These are phyloP conservation scores for Pythium vanterpoolii DNA, from an alignment of 352 stramenopile genomes.

Conservation along the genomic window DNA sequence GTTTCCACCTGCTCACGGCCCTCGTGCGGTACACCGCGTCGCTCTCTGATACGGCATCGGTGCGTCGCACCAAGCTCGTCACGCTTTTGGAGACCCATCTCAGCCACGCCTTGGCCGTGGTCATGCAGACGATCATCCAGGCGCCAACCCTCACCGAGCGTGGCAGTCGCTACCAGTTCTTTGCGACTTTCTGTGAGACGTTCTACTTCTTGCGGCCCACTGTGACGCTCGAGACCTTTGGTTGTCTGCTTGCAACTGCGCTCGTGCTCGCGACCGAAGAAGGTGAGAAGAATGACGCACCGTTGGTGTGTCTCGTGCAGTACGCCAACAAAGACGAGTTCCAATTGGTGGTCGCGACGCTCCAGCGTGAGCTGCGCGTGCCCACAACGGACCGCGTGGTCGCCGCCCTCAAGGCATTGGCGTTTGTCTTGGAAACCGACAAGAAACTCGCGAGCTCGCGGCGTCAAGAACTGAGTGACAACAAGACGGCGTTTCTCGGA, in stretches of 20 bases:
- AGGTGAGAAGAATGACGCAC: neutral
- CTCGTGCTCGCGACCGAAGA: slow-evolving; percentile 26
- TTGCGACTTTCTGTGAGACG: slow-evolving; percentile 45
- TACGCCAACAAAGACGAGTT: slow-evolving; percentile 75
- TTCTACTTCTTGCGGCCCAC: slow-evolving; percentile 44
- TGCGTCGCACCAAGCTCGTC: slow-evolving; percentile 5
- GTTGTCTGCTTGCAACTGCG: slow-evolving; percentile 55
- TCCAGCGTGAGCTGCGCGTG: slow-evolving; percentile 50
- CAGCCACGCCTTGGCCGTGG: slow-evolving; percentile 29
- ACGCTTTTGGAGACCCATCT: slow-evolving; percentile 25
- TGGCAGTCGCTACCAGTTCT: slow-evolving; percentile 41
- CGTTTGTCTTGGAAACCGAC: slow-evolving; percentile 54
- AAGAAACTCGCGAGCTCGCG: slow-evolving; percentile 53
- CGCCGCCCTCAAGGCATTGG: slow-evolving; percentile 47
- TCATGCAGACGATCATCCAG: slow-evolving; percentile 43
- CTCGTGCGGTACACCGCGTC: slow-evolving; percentile 43
- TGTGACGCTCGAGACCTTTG: slow-evolving; percentile 54
- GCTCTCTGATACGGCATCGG: neutral
- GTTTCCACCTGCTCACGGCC: slow-evolving; percentile 44
- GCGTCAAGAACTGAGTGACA: slow-evolving; percentile 42
- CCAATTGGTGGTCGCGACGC: slow-evolving; percentile 50
- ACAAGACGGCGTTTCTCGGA: slow-evolving; percentile 50
- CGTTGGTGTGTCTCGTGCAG: slow-evolving; percentile 29
- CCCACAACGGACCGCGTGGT: slow-evolving; percentile 39
- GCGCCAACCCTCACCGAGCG: slow-evolving; percentile 1